Conservation (phyloP, 2,329 filamentous ascomycete species). For the Colletotrichum sp. region DNA sequence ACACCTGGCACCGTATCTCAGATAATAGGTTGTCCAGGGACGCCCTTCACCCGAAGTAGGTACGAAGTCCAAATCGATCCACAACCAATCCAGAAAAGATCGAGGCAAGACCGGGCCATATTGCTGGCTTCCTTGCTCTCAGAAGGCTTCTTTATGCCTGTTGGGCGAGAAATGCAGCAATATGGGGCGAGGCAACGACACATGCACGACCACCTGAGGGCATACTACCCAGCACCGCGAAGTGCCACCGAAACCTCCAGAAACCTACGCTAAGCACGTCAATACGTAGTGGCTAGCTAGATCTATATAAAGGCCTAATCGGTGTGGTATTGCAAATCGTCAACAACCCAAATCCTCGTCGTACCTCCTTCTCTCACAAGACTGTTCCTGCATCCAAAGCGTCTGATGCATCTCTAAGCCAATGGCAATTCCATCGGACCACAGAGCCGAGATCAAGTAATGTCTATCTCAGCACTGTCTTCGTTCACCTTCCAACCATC, state of each 20-base stretch:
- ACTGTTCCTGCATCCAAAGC: not conserved
- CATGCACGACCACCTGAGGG: not conserved
- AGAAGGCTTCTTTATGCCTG: no score
- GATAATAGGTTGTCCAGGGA: fast-evolving
- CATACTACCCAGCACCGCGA: not conserved
- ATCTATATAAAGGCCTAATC: not conserved
- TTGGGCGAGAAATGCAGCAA: not conserved
- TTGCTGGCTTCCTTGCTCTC: no score
- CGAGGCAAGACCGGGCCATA: no score
- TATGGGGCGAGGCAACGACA: not conserved
- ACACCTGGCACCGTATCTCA: not conserved
- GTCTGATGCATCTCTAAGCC: not conserved
- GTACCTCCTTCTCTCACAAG: no score
- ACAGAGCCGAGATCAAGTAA: fast-evolving
- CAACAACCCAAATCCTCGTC: not conserved
- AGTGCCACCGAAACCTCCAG: not conserved
- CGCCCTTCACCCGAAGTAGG: not conserved
- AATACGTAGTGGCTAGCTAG: fast-evolving
- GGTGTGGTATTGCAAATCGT: fast-evolving
- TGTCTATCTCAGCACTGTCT: not conserved
- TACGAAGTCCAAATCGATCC: no score
- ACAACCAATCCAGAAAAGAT: no score
- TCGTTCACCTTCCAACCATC: not conserved
- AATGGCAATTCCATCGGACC: fast-evolving
- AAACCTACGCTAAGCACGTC: not conserved